A percentile compares a stretch with the other conserved stretches of the same genome.
phyloP scores from a whole-genome alignment of 192 early-diverging fungal genomes.

The Lobosporangium transversale region DNA sequence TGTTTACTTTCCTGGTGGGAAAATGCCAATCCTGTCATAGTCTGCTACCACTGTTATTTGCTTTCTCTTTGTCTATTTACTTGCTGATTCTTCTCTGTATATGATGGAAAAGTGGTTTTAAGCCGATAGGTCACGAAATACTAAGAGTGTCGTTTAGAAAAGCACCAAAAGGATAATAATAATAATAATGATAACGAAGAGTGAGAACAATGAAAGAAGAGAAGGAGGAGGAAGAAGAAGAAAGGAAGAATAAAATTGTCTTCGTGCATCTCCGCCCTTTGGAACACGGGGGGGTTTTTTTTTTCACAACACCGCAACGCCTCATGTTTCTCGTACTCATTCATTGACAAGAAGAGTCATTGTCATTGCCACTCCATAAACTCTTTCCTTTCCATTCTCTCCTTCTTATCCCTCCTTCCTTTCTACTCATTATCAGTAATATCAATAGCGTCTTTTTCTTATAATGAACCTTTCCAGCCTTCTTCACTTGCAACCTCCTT shows the following conservation, averaged over 20 bases:
- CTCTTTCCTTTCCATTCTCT: neutral
- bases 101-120: too few species aligned
- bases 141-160: too few species aligned
- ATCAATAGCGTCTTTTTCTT: too few species aligned
- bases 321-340: neutral
- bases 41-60: too few species aligned
- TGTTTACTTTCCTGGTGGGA: neutral
- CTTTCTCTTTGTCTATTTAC: too few species aligned
- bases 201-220: neutral
- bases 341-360: too few species aligned
- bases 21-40: neutral
- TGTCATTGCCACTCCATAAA: neutral
- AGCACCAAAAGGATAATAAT: too few species aligned
- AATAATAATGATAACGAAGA: too few species aligned
- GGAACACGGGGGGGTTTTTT: neutral
- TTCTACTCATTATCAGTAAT: too few species aligned
- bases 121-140: too few species aligned
- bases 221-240: neutral
- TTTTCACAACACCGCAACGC: neutral
- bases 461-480: constrained; percentile 33
- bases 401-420: neutral
- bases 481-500: constrained; percentile 55
- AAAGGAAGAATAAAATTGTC: neutral
- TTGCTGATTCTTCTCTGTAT: too few species aligned
- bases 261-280: neutral